Percentiles rank a stretch among this genome's conserved stretches.
These are phyloP conservation scores for Neofusicoccum laricinum DNA, from an alignment of 2,329 filamentous ascomycete genomes.

Conservation along the genomic window DNA sequence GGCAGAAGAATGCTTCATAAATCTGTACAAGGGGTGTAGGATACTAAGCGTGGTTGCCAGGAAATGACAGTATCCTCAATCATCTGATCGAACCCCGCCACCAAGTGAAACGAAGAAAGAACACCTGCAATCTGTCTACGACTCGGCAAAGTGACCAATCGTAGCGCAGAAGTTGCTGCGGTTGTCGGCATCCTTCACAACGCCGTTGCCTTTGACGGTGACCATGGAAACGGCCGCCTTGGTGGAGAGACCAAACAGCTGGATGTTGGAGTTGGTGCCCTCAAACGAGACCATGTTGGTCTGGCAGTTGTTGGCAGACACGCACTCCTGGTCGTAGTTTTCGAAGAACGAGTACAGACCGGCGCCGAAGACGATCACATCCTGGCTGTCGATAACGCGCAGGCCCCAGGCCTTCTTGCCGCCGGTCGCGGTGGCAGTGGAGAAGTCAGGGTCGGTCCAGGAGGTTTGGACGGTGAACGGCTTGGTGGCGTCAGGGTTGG, in stretches of 20 bases:
- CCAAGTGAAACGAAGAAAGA: neutral
- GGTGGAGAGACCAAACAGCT: slow-evolving; percentile 47
- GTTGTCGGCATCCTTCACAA: slow-evolving; percentile 44
- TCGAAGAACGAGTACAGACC: slow-evolving; percentile 61
- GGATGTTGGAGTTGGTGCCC: slow-evolving; percentile 40
- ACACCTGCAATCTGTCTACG: neutral
- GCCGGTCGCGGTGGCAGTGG: slow-evolving; percentile 26
- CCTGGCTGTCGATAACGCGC: slow-evolving; percentile 38
- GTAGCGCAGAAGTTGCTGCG: slow-evolving; percentile 49
- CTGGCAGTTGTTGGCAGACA: slow-evolving; percentile 50
- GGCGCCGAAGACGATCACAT: slow-evolving; percentile 46
- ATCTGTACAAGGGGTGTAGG: slow-evolving; percentile 4
- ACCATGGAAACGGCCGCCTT: slow-evolving; percentile 52
- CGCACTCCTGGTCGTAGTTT: slow-evolving; percentile 53
- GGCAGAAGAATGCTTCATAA: slow-evolving; percentile 9
- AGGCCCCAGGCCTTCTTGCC: slow-evolving; percentile 46
- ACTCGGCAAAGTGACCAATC: slow-evolving; percentile 30
- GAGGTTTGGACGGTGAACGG: slow-evolving; percentile 53
- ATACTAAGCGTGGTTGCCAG: neutral
- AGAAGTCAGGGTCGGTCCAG: slow-evolving; percentile 45
- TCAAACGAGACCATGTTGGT: slow-evolving; percentile 48
- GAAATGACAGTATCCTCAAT: slow-evolving; percentile 7
- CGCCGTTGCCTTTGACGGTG: slow-evolving; percentile 34
- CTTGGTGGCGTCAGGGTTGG: slow-evolving; percentile 56
- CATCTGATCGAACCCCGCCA: neutral